Base-by-base conservation (phyloP, 139 green algal species). In the Zygnema circumcarinatum region DNA sequence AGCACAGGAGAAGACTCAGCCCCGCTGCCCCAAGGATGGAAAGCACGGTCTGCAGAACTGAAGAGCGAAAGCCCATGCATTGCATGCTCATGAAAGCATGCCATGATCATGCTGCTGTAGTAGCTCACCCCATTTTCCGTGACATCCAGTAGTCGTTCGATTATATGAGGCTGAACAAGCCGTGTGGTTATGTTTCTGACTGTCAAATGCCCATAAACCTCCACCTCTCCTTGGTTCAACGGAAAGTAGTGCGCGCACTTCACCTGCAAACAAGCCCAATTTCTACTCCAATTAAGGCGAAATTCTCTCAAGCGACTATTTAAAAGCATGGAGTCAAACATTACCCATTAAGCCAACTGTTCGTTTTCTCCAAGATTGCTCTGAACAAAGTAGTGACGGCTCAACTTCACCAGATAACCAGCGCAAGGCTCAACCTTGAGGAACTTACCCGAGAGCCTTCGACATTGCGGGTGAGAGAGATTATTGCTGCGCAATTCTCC, bases 171-270 rank as follows among this genome's bases (percentile, higher is more conserved):
- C 47, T 62, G 47, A 16, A 62, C 16, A 16, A 62, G 7, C 7
- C 7, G 7, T 62, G 47, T 62, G 7, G 47, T 62, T 16, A 7
- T 62, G 47, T 62, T 88, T 2, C n/a, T 76, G n/a, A 88, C 83
- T 2, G 25, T 38, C 31, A 88, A 53, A 62, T 88, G 83, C 74
- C 83, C 83, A 75, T 87, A 88, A 0, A 21, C 40, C 40, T 88
- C 75, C 25, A 29, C 29, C 16, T 29, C 31, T 1, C 39, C 92
- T 38, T 38, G 69, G 11, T 85, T 39, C 29, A 31, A 38, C 1
- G 93, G 87, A 67, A 95, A 95, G 56, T 95, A 95, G 29, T 68
- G 67, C 0, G 76, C 72, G 67, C 93, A 94, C 85, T 94, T 93
- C 74, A 72, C 38, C 76, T 90, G 33, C 36, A 68, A 41, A 16